Percentiles rank a stretch among this genome's conserved stretches.
Conservation (phyloP, 2,329 filamentous ascomycete genomes). For the Phialemoniopsis sp. region DNA sequence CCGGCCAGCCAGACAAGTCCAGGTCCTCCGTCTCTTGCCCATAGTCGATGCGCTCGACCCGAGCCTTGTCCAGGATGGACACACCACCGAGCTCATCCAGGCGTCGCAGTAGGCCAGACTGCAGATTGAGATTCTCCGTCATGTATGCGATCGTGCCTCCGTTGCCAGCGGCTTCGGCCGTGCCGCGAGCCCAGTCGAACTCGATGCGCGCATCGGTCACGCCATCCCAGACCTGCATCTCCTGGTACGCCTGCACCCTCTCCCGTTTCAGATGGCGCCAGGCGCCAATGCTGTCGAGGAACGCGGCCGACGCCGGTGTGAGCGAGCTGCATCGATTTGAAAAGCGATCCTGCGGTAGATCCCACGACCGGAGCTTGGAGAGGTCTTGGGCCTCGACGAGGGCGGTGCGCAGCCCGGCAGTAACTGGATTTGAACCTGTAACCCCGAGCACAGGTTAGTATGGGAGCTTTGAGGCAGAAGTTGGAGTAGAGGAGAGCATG, state of each 20-base stretch:
- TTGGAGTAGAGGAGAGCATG: background rate
- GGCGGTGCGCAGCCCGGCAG: conserved; percentile 75
- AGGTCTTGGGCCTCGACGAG: conserved; percentile 90
- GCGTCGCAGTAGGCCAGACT: conserved; percentile 68
- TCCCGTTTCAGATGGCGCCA: conserved; percentile 72
- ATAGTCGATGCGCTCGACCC: conserved; percentile 74
- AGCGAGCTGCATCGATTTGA: conserved; percentile 96
- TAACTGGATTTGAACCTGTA: conserved; percentile 70
- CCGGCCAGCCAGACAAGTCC: conserved; percentile 83
- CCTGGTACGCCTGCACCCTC: conserved; percentile 82
- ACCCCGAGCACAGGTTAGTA: background rate
- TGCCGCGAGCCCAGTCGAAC: conserved; percentile 67
- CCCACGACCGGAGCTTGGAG: conserved; percentile 61
- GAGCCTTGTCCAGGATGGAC: conserved; percentile 70
- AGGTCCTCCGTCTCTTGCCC: conserved; percentile 65
- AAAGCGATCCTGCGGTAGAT: conserved; percentile 63
- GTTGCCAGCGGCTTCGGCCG: conserved; percentile 19
- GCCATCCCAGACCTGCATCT: conserved; percentile 99
- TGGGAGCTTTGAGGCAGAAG: too few relatives aligned
- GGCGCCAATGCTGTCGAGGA: conserved; percentile 77
- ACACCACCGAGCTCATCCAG: conserved; percentile 67
- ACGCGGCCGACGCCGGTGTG: conserved; percentile 81
- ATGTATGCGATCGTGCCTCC: conserved; percentile 82
- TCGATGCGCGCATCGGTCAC: conserved; percentile 82
- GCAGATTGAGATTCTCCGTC: conserved; percentile 91